Evolutionary conservation across 768 basidiomycete species (phyloP).

Genomic region (Leccinum aurantiacum): DNA sequence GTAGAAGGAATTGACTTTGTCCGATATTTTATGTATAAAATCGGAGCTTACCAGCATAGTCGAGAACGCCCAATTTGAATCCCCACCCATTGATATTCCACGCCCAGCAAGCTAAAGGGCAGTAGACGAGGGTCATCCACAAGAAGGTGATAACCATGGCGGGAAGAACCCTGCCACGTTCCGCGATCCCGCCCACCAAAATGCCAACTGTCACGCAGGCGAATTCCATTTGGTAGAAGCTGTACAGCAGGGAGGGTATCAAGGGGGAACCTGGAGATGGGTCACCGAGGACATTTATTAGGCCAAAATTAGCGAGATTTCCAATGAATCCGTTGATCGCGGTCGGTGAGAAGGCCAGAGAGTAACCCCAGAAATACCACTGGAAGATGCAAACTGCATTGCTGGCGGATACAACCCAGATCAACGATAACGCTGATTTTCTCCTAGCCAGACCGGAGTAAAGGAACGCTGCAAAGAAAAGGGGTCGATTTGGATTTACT

Average conservation of each 20-base stretch:
- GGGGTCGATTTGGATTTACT: not conserved
- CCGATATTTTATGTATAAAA: constrained; percentile 5
- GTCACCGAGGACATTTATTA: constrained; percentile 73
- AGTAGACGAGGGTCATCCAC: constrained; percentile 88
- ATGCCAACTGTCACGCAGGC: constrained; percentile 79
- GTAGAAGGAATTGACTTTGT: not conserved
- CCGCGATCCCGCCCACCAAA: constrained; percentile 77
- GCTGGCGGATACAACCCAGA: constrained; percentile 71
- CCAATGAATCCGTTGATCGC: constrained; percentile 77
- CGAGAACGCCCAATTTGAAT: constrained; percentile 79
- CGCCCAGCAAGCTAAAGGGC: constrained; percentile 82
- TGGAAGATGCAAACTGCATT: constrained; percentile 78
- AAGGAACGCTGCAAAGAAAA: constrained; percentile 52
- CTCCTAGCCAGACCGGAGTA: constrained; percentile 72
- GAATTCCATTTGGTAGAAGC: constrained; percentile 87
- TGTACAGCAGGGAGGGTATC: constrained; percentile 80
- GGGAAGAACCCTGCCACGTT: constrained; percentile 81
- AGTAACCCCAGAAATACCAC: constrained; percentile 86
- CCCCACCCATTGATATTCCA: constrained; percentile 86
- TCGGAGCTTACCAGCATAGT: constrained; percentile 71
- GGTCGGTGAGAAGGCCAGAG: constrained; percentile 76
- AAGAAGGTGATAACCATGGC: constrained; percentile 78
- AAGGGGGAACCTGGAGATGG: constrained; percentile 80
- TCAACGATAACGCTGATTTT: constrained; percentile 69
- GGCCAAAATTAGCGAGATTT: constrained; percentile 76